Evolutionary conservation across 2,329 filamentous ascomycete genomes (phyloP).

Genomic region (Gaeumannomyces sp.): DNA sequence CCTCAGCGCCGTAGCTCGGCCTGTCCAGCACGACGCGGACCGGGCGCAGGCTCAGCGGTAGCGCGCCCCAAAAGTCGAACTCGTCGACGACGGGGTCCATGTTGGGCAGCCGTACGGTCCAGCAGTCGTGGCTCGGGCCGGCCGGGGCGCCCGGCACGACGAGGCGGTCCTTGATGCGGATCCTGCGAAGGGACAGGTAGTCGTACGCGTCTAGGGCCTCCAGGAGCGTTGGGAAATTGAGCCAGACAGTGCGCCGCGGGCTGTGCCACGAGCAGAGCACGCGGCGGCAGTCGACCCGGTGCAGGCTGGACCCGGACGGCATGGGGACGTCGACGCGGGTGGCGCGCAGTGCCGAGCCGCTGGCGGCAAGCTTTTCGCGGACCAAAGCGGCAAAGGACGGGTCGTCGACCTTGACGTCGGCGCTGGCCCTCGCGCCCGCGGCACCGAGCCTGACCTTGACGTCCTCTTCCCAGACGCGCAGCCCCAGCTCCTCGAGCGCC

Average conservation of each 20-base stretch:
- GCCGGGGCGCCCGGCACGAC: conserved; percentile 9
- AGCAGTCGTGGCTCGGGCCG: conserved; percentile 5
- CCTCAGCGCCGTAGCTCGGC: conserved; percentile 20
- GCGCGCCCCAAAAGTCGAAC: conserved; percentile 15
- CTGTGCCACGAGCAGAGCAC: conserved; percentile 32
- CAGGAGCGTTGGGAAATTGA: conserved; percentile 22
- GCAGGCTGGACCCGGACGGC: conserved; percentile 20
- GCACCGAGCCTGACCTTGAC: conserved; percentile 14
- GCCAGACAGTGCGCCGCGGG: conserved; percentile 20
- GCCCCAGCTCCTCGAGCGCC: conserved; percentile 16
- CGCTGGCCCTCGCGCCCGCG: conserved; percentile 12
- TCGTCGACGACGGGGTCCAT: conserved; percentile 15
- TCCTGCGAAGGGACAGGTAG: conserved; percentile 19
- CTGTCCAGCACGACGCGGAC: conserved; percentile 16
- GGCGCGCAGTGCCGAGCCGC: not conserved
- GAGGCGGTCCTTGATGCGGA: conserved; percentile 12
- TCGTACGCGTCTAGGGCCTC: conserved; percentile 20
- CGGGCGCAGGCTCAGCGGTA: conserved; percentile 16
- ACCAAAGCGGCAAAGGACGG: conserved; percentile 21
- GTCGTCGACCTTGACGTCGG: conserved; percentile 21
- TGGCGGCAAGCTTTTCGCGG: conserved; percentile 12
- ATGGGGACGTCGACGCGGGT: conserved; percentile 16
- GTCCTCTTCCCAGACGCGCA: conserved; percentile 11
- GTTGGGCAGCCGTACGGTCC: conserved; percentile 21
- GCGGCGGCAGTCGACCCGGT: conserved; percentile 27